Percentiles rank a stretch among this genome's conserved stretches.
These are phyloP conservation scores for Xylaria sp. DNA, from an alignment of 2,329 filamentous ascomycete species.

Conservation along the genomic window DNA sequence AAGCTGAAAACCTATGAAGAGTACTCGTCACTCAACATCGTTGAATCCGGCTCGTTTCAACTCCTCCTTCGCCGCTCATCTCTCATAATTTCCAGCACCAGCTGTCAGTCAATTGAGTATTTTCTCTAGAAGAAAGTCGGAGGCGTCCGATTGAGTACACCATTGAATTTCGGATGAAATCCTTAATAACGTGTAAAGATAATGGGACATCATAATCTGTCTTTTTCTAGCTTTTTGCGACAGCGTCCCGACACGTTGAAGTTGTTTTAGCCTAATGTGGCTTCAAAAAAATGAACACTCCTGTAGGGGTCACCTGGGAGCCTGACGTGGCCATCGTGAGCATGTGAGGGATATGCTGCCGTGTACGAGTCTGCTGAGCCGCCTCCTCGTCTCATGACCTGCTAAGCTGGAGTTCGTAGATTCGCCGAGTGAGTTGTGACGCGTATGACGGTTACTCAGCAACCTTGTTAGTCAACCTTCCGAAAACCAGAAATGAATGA, in stretches of 20 bases:
- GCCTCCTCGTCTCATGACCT: neutral
- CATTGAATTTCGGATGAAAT: too few species aligned
- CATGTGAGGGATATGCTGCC: neutral
- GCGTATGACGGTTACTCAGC: neutral
- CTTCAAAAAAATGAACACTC: neutral
- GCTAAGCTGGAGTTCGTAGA: neutral
- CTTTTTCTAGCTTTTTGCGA: neutral
- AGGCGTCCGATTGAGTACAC: too few species aligned
- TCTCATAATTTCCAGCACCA: too few species aligned
- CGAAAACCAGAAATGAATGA: conserved; percentile 6
- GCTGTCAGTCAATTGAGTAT: too few species aligned
- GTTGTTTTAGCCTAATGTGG: neutral
- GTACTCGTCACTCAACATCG: neutral
- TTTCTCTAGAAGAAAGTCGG: too few species aligned
- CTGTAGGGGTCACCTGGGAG: neutral
- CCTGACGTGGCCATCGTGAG: conserved; percentile 4
- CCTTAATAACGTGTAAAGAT: neutral
- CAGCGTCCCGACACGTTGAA: neutral
- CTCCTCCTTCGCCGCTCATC: too few species aligned
- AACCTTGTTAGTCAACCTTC: neutral
- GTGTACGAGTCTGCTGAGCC: neutral
- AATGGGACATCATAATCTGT: neutral
- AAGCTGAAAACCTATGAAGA: neutral
- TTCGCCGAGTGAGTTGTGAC: conserved; percentile 5
- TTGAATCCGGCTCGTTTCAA: neutral